phyloP scores from a whole-genome alignment of 306 rosid species.

The Alnus glutinosa region DNA sequence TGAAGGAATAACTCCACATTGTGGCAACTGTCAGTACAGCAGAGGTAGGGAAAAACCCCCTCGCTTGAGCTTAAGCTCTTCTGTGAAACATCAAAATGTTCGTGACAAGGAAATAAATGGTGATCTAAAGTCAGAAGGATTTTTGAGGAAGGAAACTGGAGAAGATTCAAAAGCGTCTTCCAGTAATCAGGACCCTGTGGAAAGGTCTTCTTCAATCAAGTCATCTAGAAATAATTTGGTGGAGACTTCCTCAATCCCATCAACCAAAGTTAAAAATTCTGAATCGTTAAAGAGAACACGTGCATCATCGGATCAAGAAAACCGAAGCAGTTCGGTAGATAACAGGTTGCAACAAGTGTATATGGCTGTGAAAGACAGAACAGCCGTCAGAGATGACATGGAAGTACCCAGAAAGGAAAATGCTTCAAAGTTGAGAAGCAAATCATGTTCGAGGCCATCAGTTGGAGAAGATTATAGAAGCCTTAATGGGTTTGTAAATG shows the following conservation, averaged over 20 bases:
- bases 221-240: constrained; percentile 33
- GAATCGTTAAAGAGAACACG: constrained; percentile 30
- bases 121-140: constrained; percentile 33
- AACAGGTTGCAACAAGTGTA: constrained; percentile 28
- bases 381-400: constrained; percentile 34
- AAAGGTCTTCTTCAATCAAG: constrained; percentile 32
- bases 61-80: constrained; percentile 31
- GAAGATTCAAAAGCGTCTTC: constrained; percentile 28
- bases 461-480: constrained; percentile 31
- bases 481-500: constrained; percentile 29
- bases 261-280: constrained; percentile 27
- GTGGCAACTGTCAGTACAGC: constrained; percentile 2
- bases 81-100: constrained; percentile 33
- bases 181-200: constrained; percentile 31
- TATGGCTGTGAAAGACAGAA: constrained; percentile 30
- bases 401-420: constrained; percentile 15
- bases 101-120: constrained; percentile 30
- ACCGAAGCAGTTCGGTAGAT: constrained; percentile 30
- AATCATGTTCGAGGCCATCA: constrained; percentile 20
- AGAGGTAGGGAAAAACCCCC: constrained; percentile 40
- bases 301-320: constrained; percentile 36
- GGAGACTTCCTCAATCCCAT: constrained; percentile 34
- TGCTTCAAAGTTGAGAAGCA: constrained; percentile 17
- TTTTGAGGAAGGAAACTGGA: constrained; percentile 29
- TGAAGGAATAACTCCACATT: constrained; percentile 26